Conservation (phyloP, 305 asterid species). For the Fraxinus paxiana region DNA sequence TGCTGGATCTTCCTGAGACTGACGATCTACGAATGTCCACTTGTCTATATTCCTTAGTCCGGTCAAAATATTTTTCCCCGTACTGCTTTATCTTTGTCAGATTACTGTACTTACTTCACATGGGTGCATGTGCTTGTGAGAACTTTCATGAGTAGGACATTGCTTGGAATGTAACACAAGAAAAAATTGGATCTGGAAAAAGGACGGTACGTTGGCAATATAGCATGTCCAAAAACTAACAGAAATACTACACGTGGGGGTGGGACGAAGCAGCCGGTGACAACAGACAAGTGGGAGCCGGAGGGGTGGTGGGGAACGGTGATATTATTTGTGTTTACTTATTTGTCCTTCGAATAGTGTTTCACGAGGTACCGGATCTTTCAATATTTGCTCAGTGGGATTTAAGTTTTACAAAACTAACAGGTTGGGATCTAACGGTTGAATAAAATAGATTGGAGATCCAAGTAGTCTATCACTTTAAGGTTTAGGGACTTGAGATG, state of each 20-base stretch:
- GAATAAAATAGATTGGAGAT: too few relatives aligned
- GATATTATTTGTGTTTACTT: background rate
- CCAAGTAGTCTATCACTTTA: too few relatives aligned
- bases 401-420: background rate
- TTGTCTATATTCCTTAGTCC: background rate
- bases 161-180: background rate
- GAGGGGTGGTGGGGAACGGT: background rate
- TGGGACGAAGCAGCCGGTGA: background rate
- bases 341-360: background rate
- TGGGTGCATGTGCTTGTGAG: background rate
- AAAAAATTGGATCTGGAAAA: background rate
- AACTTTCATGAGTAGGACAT: background rate
- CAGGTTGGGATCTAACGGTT: background rate
- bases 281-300: background rate
- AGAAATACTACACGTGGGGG: background rate
- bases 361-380: background rate
- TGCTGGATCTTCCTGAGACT: background rate
- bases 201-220: background rate
- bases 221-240: background rate
- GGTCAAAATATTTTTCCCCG: background rate
- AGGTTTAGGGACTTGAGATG: background rate
- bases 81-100: background rate
- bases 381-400: background rate
- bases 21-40: background rate
- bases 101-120: background rate